Conservation (phyloP, 192 early-diverging fungal genomes). For the Powellomyces hirtus region DNA sequence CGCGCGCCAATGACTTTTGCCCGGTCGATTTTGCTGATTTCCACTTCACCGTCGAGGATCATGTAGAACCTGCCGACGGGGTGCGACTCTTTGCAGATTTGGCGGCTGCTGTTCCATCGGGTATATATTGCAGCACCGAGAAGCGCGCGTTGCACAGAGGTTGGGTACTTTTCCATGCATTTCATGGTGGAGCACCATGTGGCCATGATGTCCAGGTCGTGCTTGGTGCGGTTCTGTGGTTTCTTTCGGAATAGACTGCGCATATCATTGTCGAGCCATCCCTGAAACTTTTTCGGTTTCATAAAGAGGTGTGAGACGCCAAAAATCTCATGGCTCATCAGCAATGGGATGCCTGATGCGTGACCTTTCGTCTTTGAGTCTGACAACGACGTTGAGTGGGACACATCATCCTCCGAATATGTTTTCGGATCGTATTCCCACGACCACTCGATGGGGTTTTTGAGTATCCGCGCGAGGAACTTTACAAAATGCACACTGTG, state of each 20-base stretch:
- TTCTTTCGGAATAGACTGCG: slow-evolving; percentile 35
- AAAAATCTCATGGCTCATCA: slow-evolving; percentile 29
- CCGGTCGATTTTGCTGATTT: slow-evolving; percentile 35
- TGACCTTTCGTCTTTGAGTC: background rate
- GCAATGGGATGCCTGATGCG: slow-evolving; percentile 11
- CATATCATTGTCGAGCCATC: slow-evolving; percentile 34
- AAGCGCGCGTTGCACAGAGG: slow-evolving; percentile 25
- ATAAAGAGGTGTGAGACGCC: slow-evolving; percentile 36
- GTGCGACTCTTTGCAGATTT: slow-evolving; percentile 35
- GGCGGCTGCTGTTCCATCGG: slow-evolving; percentile 31
- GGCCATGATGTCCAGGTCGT: slow-evolving; percentile 29
- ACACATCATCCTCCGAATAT: slow-evolving; percentile 13
- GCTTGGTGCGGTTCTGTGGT: slow-evolving; percentile 9
- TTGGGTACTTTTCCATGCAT: slow-evolving; percentile 18
- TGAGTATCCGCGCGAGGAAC: slow-evolving; percentile 39
- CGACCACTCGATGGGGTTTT: slow-evolving; percentile 45
- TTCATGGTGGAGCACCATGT: slow-evolving; percentile 25
- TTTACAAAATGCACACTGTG: slow-evolving; percentile 36
- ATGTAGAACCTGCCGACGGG: slow-evolving; percentile 33
- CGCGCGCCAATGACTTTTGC: slow-evolving; percentile 24
- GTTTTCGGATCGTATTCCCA: slow-evolving; percentile 45
- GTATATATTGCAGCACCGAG: slow-evolving; percentile 32
- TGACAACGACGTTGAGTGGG: background rate
- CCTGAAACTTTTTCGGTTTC: slow-evolving; percentile 33
- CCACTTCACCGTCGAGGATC: slow-evolving; percentile 42